phyloP scores from a whole-genome alignment of 140 eudicot species.

The Cichorium intybus region DNA sequence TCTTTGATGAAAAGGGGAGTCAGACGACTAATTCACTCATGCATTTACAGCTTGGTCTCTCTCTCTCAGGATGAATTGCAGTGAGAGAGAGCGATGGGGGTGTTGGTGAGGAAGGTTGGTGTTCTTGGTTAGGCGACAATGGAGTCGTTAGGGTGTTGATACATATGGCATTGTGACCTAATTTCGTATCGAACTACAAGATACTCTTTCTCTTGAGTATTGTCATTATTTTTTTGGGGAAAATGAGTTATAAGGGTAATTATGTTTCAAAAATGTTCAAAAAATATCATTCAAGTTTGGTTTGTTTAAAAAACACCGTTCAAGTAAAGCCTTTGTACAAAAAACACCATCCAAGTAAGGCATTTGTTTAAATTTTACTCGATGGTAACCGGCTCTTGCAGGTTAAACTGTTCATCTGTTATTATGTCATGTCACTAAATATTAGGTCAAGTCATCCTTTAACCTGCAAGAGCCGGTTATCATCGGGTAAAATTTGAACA shows the following conservation, averaged over 20 bases:
- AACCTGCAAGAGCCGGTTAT: no score
- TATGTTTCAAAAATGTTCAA: no score
- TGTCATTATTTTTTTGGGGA: background rate
- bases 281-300: no score
- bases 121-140: slow-evolving; percentile 27
- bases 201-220: background rate
- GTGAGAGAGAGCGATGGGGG: slow-evolving; percentile 15
- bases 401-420: no score
- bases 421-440: no score
- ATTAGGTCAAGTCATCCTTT: no score
- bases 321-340: no score
- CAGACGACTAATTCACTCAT: slow-evolving; percentile 14
- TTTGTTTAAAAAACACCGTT: no score
- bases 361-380: no score
- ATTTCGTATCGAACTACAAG: slow-evolving; percentile 6
- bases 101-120: slow-evolving; percentile 21
- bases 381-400: no score
- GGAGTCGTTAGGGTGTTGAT: slow-evolving; percentile 8
- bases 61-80: slow-evolving; percentile 19
- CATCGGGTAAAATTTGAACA: no score
- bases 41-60: slow-evolving; percentile 15
- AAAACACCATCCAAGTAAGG: no score
- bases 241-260: background rate
- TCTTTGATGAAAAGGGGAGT: slow-evolving; percentile 1
- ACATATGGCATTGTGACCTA: slow-evolving; percentile 25